Conservation (phyloP, 495 filamentous ascomycete genomes). For the Xylaria nigripes region DNA sequence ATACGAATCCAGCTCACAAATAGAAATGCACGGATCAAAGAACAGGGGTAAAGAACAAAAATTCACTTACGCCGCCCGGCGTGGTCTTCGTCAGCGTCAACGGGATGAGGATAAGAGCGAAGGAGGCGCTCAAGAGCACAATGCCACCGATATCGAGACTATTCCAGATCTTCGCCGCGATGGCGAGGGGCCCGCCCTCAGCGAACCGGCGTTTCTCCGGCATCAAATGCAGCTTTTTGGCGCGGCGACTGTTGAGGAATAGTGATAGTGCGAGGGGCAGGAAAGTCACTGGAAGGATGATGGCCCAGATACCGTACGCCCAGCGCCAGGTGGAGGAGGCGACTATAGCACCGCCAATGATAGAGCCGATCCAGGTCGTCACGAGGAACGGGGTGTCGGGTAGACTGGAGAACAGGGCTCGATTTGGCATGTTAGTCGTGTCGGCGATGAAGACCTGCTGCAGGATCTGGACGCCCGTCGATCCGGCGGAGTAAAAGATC, state of each 20-base stretch:
- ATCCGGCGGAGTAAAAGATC: conserved; percentile 39
- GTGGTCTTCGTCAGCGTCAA: conserved; percentile 47
- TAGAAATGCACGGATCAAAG: not conserved
- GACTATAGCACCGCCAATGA: conserved; percentile 37
- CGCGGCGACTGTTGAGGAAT: conserved; percentile 47
- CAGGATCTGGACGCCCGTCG: conserved; percentile 48
- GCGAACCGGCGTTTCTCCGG: conserved; percentile 15
- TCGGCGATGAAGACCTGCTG: conserved; percentile 59
- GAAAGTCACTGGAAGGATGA: conserved; percentile 48
- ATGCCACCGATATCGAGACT: conserved; percentile 55
- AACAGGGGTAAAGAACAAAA: not conserved
- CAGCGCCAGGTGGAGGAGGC: conserved; percentile 48
- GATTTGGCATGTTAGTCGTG: conserved; percentile 54
- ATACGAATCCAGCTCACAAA: not conserved
- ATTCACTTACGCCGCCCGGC: conserved; percentile 19
- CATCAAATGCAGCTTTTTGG: conserved; percentile 32
- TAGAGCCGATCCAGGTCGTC: conserved; percentile 47
- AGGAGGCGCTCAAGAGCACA: conserved; percentile 46
- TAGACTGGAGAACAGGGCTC: conserved; percentile 53
- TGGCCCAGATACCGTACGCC: conserved; percentile 52
- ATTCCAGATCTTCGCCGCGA: conserved; percentile 40
- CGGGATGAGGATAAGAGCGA: conserved; percentile 57
- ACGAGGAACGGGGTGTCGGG: conserved; percentile 53
- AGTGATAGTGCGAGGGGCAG: conserved; percentile 45
- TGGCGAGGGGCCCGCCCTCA: conserved; percentile 33